Conservation (phyloP, 768 basidiomycete genomes). For the Leccinum olivaceopallidum region DNA sequence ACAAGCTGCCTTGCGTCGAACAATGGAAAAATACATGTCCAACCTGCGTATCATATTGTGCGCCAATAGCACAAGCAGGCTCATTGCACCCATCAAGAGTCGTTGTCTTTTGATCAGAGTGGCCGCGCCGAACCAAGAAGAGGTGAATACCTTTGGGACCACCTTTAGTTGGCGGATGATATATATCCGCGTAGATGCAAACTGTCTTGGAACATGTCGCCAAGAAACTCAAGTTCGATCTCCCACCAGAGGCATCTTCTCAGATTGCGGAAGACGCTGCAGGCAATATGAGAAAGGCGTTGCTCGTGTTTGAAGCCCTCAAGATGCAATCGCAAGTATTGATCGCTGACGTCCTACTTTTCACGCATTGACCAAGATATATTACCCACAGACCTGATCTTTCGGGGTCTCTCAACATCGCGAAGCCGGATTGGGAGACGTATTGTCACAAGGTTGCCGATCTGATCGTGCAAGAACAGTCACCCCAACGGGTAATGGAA, state of each 20-base stretch:
- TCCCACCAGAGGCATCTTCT: conserved; percentile 75
- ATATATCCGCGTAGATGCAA: conserved; percentile 59
- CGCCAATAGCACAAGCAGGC: conserved; percentile 91
- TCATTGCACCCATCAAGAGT: conserved; percentile 96
- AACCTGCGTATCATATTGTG: conserved; percentile 97
- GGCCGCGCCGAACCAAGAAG: conserved; percentile 76
- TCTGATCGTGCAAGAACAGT: conserved; percentile 86
- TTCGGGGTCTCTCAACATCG: conserved; percentile 74
- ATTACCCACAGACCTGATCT: conserved; percentile 67
- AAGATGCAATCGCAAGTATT: conserved; percentile 89
- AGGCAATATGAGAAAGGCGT: conserved; percentile 93
- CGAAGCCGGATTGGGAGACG: conserved; percentile 99
- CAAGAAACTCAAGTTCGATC: conserved; percentile 71
- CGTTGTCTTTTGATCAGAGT: conserved; percentile 93
- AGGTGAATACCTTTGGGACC: conserved; percentile 49
- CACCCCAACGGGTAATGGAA: conserved; percentile 86
- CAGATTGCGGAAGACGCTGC: conserved; percentile 79
- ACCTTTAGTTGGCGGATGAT: conserved; percentile 1
- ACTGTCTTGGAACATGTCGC: conserved; percentile 79
- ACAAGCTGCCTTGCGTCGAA: conserved; percentile 93
- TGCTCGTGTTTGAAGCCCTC: conserved; percentile 92
- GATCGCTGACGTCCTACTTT: not conserved
- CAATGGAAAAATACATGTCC: conserved; percentile 99
- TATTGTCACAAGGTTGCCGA: conserved; percentile 94
- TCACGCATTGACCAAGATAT: conserved; percentile 1